A percentile compares a stretch with the other conserved stretches of the same genome.
These are phyloP conservation scores for Podila epigama DNA, from an alignment of 192 early-diverging fungal species.

Conservation along the genomic window DNA sequence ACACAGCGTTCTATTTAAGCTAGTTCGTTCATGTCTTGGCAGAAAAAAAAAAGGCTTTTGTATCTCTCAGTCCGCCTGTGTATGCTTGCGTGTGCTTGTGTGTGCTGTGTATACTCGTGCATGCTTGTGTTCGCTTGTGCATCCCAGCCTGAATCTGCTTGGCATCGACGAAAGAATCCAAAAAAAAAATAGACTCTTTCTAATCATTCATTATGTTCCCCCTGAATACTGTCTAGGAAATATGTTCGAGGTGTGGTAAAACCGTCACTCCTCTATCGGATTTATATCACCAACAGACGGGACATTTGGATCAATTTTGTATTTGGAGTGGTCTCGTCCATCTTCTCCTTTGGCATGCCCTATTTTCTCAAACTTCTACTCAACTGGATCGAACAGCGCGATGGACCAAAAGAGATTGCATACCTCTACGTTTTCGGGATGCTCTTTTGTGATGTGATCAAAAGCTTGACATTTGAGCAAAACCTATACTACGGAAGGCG, in stretches of 20 bases:
- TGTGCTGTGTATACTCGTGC: too few species aligned
- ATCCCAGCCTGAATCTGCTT: too few species aligned
- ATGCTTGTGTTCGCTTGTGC: too few species aligned
- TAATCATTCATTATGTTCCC: background rate
- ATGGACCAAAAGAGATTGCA: constrained; percentile 47
- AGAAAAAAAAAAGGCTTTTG: too few species aligned
- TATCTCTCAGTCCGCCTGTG: too few species aligned
- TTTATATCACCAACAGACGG: constrained; percentile 25
- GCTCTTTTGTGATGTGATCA: constrained; percentile 48
- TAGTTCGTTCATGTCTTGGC: too few species aligned
- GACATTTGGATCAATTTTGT: constrained; percentile 43
- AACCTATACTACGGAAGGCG: constrained; percentile 60
- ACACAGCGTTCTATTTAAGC: background rate
- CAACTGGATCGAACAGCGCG: constrained; percentile 42
- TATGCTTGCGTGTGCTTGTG: too few species aligned
- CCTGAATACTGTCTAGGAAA: constrained; percentile 1
- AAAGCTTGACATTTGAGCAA: constrained; percentile 53
- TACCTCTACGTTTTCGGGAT: constrained; percentile 59
- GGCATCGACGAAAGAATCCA: too few species aligned
- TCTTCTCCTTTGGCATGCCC: constrained; percentile 58
- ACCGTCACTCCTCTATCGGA: constrained; percentile 31
- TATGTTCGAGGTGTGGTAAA: constrained; percentile 4
- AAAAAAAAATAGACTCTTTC: background rate
- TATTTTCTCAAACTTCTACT: constrained; percentile 56
- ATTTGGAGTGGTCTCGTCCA: constrained; percentile 39